Conservation (phyloP, 192 early-diverging fungal species). For the Coemansia sp. region DNA sequence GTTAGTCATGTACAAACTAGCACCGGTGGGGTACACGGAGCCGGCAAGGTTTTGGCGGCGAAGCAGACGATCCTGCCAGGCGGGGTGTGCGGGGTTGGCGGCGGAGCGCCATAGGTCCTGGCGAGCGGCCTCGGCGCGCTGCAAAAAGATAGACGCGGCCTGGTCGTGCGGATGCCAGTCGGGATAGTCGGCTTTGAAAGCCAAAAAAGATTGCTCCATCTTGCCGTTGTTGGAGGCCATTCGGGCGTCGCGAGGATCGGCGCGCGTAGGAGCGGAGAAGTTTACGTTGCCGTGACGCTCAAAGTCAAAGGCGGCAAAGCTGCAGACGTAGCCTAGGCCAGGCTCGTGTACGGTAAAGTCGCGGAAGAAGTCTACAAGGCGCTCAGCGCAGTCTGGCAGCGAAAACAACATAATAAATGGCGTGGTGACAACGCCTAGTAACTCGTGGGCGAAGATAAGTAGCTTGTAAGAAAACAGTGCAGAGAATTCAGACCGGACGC, state of each 20-base stretch:
- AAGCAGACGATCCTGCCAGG: conserved; percentile 51
- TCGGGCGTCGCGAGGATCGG: conserved; percentile 54
- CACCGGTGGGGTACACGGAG: conserved; percentile 46
- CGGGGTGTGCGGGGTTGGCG: conserved; percentile 11
- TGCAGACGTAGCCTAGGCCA: conserved; percentile 91
- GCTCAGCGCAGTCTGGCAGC: conserved; percentile 69
- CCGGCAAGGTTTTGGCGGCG: conserved; percentile 53
- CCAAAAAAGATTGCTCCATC: conserved; percentile 97
- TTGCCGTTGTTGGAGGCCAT: conserved; percentile 85
- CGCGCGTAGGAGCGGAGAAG: conserved; percentile 72
- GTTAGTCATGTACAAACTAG: conserved; percentile 36
- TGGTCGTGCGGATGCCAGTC: conserved; percentile 86
- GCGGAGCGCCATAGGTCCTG: conserved; percentile 50
- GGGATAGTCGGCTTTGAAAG: conserved; percentile 93
- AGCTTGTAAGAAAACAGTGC: conserved; percentile 79
- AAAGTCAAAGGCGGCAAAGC: conserved; percentile 96
- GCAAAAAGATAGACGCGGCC: conserved; percentile 77
- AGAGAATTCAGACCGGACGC: conserved; percentile 78
- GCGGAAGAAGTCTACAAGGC: conserved; percentile 91
- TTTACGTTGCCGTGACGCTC: conserved; percentile 82
- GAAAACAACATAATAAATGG: conserved; percentile 82
- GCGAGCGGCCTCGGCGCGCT: conserved; percentile 56
- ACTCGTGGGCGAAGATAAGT: conserved; percentile 75
- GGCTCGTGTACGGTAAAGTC: conserved; percentile 93
- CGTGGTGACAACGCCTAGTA: conserved; percentile 74